phyloP scores from a whole-genome alignment of 768 basidiomycete species.

The Cubamyces lactineus region DNA sequence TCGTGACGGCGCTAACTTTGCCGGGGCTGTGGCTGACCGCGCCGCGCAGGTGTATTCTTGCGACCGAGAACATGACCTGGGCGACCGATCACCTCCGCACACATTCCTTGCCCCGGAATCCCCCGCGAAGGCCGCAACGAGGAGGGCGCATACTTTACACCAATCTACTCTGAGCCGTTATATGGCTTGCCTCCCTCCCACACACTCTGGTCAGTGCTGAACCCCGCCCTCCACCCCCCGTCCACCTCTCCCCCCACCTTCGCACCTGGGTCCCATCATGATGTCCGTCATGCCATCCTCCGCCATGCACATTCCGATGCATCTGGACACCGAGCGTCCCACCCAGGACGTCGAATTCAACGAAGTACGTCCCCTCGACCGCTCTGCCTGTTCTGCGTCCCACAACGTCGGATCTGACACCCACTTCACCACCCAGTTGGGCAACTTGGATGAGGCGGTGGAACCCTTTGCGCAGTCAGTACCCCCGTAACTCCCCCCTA shows the following conservation, averaged over 20 bases:
- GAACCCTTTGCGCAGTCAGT: conserved; percentile 64
- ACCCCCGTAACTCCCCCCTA: neutral
- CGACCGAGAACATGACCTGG: conserved; percentile 27
- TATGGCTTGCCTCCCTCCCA: conserved; percentile 20
- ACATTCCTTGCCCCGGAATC: conserved; percentile 31
- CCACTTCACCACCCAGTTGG: conserved; percentile 42
- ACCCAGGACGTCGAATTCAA: conserved; percentile 36
- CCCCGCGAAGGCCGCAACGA: conserved; percentile 35
- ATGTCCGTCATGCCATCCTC: conserved; percentile 36
- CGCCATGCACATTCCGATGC: conserved; percentile 30
- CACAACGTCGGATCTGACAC: conserved; percentile 15
- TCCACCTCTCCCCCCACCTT: conserved; percentile 11
- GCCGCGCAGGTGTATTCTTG: conserved; percentile 21
- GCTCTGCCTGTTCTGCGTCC: neutral
- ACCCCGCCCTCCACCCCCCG: conserved; percentile 9
- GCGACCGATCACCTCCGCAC: conserved; percentile 29
- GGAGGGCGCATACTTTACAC: conserved; percentile 27
- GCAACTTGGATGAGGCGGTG: conserved; percentile 58
- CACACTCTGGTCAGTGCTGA: conserved; percentile 8
- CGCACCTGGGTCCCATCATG: conserved; percentile 27
- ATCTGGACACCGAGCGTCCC: conserved; percentile 27
- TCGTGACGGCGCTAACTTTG: conserved; percentile 20
- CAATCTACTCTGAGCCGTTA: conserved; percentile 10
- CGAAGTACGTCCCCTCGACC: conserved; percentile 37
- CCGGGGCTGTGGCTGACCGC: conserved; percentile 23